A percentile compares a stretch with the other conserved stretches of the same genome.
Evolutionary conservation across 1,284 basidiomycete species (phyloP).

Genomic region (Athelia psychrophila): DNA sequence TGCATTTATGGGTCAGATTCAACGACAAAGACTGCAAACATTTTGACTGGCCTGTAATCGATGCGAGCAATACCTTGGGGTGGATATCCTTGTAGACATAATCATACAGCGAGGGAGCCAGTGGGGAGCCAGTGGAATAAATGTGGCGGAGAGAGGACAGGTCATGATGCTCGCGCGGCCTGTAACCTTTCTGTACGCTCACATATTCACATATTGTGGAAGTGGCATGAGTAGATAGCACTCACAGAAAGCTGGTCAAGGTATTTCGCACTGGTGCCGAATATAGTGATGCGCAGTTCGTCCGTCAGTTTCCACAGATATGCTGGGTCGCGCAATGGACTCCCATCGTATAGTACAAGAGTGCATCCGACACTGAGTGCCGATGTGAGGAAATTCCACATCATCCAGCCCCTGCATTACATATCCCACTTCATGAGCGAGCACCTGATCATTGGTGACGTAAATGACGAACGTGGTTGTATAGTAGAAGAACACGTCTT

Average conservation of each 20-base stretch:
- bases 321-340: constrained; percentile 70
- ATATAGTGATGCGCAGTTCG: constrained; percentile 73
- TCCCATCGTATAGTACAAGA: constrained; percentile 83
- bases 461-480: constrained; percentile 70
- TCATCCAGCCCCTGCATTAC: constrained; percentile 77
- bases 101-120: constrained; percentile 74
- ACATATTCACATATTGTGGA: too few species aligned
- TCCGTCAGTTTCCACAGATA: constrained; percentile 77
- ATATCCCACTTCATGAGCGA: constrained; percentile 7
- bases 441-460: constrained; percentile 9
- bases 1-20: constrained; percentile 18
- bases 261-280: constrained; percentile 84
- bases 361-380: constrained; percentile 72
- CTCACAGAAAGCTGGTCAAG: constrained; percentile 74
- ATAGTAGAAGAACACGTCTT: constrained; percentile 86
- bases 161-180: constrained; percentile 62
- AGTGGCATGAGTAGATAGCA: constrained; percentile 4
- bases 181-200: constrained; percentile 54
- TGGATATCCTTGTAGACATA: constrained; percentile 76
- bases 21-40: too few species aligned
- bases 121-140: constrained; percentile 83
- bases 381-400: constrained; percentile 81
- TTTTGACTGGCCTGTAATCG: constrained; percentile 64
- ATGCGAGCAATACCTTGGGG: constrained; percentile 67
- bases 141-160: constrained; percentile 69